These are phyloP conservation scores for Alternaria hordeiaustralica DNA, from an alignment of 2,329 filamentous ascomycete genomes.

Conservation along the genomic window DNA sequence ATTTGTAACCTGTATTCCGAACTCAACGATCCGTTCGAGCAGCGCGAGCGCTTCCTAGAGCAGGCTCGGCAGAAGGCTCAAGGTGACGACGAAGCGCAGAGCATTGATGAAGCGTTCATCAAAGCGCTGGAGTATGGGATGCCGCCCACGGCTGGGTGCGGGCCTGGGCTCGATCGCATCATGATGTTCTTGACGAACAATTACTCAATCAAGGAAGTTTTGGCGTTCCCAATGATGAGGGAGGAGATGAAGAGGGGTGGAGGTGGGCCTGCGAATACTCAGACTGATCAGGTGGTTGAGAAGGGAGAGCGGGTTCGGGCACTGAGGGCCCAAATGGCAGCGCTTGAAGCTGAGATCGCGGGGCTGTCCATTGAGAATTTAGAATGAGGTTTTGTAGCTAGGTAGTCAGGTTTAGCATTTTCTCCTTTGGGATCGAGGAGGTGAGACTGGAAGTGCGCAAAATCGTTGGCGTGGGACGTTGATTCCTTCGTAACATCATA, in stretches of 20 bases:
- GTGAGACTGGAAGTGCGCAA: background rate
- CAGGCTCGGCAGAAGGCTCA: constrained; percentile 91
- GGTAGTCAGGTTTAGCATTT: background rate
- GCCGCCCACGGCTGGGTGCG: constrained; percentile 91
- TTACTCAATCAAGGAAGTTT: constrained; percentile 93
- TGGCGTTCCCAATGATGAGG: constrained; percentile 98
- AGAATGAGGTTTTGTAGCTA: background rate
- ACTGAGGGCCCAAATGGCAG: background rate
- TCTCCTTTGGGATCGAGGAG: background rate
- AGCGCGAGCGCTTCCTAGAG: constrained; percentile 79
- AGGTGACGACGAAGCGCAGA: constrained; percentile 95
- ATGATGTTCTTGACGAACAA: constrained; percentile 97
- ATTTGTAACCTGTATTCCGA: constrained; percentile 97
- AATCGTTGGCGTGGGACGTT: background rate
- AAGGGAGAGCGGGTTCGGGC: background rate
- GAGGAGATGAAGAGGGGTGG: constrained; percentile 51
- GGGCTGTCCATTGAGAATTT: background rate
- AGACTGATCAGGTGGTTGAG: background rate
- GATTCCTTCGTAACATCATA: background rate
- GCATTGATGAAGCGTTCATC: constrained; percentile 95
- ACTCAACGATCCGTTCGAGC: constrained; percentile 96
- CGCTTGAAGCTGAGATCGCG: background rate
- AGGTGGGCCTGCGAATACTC: background rate
- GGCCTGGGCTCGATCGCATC: constrained; percentile 91
- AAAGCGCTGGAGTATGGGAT: constrained; percentile 87